A percentile compares a stretch with the other conserved stretches of the same genome.
These are phyloP conservation scores for Dichomitus squalens DNA, from an alignment of 1,284 basidiomycete genomes.

Conservation along the genomic window DNA sequence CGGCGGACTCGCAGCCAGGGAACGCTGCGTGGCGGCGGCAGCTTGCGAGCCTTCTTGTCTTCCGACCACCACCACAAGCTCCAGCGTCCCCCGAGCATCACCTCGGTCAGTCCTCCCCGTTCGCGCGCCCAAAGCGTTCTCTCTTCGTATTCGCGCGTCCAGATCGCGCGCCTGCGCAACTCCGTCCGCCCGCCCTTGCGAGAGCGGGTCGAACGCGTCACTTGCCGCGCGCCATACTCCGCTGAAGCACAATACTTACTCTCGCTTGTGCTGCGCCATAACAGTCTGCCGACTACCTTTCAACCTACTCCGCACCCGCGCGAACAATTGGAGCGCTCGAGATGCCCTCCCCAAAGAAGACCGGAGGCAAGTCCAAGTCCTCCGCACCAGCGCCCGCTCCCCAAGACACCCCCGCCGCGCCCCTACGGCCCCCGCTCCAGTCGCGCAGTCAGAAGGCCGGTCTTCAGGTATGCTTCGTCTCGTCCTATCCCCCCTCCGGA, in stretches of 20 bases:
- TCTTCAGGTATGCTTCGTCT: slow-evolving; percentile 59
- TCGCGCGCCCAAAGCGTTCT: not conserved
- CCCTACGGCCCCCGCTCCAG: slow-evolving; percentile 45
- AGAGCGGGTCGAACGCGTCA: no score
- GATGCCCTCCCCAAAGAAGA: slow-evolving; percentile 25
- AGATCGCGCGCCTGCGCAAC: no score
- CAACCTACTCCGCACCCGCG: no score
- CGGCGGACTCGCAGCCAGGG: not conserved
- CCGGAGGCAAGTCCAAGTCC: slow-evolving; percentile 21
- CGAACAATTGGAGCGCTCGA: not conserved
- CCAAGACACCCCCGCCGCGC: slow-evolving; percentile 43
- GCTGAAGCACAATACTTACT: no score
- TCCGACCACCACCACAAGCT: slow-evolving; percentile 18
- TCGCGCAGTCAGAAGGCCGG: slow-evolving; percentile 85
- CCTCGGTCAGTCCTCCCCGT: not conserved
- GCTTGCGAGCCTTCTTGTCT: slow-evolving; percentile 13
- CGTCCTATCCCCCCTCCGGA: slow-evolving; percentile 14
- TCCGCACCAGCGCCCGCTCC: slow-evolving; percentile 38
- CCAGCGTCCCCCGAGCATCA: not conserved
- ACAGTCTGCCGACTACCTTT: no score
- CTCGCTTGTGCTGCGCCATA: not conserved
- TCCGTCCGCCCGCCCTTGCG: no score
- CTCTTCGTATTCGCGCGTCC: no score
- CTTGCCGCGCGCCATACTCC: no score
- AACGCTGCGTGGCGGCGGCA: not conserved